Percentiles rank a stretch among this genome's conserved stretches.
Evolutionary conservation across 208 protist species (phyloP).

Genomic region (Trypanosoma scelopori): DNA sequence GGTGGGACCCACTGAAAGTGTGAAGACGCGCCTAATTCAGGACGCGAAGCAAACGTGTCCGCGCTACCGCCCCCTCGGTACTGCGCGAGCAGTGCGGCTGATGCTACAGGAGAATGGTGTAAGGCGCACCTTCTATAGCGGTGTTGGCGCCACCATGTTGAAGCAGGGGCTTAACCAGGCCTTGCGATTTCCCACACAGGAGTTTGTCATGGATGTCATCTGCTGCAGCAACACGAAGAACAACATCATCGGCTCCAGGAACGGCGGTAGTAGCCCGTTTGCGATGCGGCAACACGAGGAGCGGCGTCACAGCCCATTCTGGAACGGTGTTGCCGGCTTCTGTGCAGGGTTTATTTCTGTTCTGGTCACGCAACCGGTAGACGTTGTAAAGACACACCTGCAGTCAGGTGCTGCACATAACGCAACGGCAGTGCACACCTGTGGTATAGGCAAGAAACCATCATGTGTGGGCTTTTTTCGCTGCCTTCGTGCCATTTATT

Average conservation of each 20-base stretch:
- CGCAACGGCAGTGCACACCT: neutral
- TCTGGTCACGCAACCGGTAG: slow-evolving; percentile 27
- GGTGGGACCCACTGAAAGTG: slow-evolving; percentile 25
- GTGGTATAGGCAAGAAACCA: neutral
- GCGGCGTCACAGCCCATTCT: slow-evolving; percentile 9
- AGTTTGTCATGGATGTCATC: slow-evolving; percentile 18
- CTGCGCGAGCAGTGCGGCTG: neutral
- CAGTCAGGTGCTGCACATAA: slow-evolving; percentile 10
- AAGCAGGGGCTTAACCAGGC: slow-evolving; percentile 35
- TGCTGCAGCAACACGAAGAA: slow-evolving; percentile 3
- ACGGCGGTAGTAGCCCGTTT: neutral
- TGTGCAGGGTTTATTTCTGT: slow-evolving; percentile 27
- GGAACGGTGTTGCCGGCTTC: slow-evolving; percentile 31
- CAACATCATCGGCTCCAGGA: neutral
- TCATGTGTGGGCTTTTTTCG: neutral
- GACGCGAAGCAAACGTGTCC: slow-evolving; percentile 5
- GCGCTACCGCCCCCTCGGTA: slow-evolving; percentile 3
- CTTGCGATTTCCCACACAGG: slow-evolving; percentile 27
- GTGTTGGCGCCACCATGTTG: slow-evolving; percentile 25
- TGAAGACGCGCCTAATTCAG: slow-evolving; percentile 31
- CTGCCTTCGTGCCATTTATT: slow-evolving; percentile 3
- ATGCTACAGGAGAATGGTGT: slow-evolving; percentile 23
- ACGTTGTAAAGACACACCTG: slow-evolving; percentile 34
- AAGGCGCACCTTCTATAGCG: slow-evolving; percentile 26
- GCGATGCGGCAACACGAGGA: neutral